Percentiles rank a stretch among this genome's conserved stretches.
phyloP scores from a whole-genome alignment of 345 rosid genomes.

The Nephelium lappaceum region DNA sequence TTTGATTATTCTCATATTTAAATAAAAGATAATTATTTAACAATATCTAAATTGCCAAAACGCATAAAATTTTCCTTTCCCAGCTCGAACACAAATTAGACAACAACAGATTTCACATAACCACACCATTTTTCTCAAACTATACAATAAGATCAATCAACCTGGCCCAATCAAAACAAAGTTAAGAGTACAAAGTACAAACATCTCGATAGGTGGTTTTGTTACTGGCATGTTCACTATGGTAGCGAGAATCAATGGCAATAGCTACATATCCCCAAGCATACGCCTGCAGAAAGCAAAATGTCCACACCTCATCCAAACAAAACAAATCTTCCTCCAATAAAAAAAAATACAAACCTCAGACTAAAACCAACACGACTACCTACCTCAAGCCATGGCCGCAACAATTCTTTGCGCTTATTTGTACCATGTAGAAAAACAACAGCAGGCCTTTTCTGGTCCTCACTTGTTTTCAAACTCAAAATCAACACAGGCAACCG shows the following conservation, averaged over 20 bases:
- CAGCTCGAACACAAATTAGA: neutral
- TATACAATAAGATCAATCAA: neutral
- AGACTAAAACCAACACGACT: neutral
- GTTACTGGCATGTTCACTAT: constrained; percentile 73
- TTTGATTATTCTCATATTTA: neutral
- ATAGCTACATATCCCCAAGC: constrained; percentile 89
- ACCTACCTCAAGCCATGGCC: constrained; percentile 83
- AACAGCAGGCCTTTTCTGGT: constrained; percentile 63
- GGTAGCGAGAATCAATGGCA: constrained; percentile 87
- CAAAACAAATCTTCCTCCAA: neutral
- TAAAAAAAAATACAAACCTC: neutral
- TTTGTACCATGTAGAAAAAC: constrained; percentile 85
- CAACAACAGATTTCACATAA: neutral
- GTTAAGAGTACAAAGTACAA: constrained; percentile 2
- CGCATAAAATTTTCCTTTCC: neutral
- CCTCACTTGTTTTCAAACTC: constrained; percentile 50
- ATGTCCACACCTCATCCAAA: neutral
- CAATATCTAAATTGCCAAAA: neutral
- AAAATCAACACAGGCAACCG: constrained; percentile 66
- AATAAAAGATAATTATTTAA: neutral
- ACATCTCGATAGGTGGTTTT: constrained; percentile 76
- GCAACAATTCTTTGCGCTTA: constrained; percentile 82
- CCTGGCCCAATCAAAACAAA: constrained; percentile 4
- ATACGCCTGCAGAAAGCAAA: constrained; percentile 58
- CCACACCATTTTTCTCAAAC: neutral